These are phyloP conservation scores for Pythium angustatum DNA, from an alignment of 352 stramenopile genomes.

Conservation along the genomic window DNA sequence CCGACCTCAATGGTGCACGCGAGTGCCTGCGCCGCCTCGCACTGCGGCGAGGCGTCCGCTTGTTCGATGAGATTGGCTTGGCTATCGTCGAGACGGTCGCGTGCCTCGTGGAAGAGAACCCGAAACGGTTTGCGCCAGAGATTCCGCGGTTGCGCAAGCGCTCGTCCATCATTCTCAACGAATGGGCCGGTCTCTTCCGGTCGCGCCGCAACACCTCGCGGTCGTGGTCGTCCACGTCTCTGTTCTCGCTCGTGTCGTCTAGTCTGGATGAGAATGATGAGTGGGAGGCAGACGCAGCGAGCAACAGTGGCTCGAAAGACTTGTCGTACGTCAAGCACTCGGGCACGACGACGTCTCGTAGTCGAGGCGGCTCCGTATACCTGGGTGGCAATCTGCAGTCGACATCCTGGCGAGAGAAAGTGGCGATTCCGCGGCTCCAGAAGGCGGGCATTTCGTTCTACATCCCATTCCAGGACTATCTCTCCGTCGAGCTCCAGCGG, in stretches of 20 bases:
- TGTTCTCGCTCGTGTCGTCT: constrained; percentile 48
- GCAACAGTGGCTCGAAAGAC: constrained; percentile 6
- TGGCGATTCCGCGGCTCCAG: constrained; percentile 72
- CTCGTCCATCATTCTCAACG: constrained; percentile 75
- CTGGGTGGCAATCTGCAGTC: constrained; percentile 72
- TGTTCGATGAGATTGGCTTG: constrained; percentile 54
- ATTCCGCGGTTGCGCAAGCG: constrained; percentile 66
- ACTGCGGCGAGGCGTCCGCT: constrained; percentile 38
- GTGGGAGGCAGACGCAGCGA: constrained; percentile 12
- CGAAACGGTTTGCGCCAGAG: constrained; percentile 42
- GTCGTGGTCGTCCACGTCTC: constrained; percentile 58
- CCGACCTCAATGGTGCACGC: constrained; percentile 80
- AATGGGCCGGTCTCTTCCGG: constrained; percentile 58
- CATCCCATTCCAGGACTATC: constrained; percentile 73
- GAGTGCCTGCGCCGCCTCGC: constrained; percentile 78
- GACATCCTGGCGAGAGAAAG: constrained; percentile 73
- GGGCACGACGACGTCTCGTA: constrained; percentile 48
- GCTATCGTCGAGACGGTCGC: constrained; percentile 52
- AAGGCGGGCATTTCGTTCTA: constrained; percentile 75
- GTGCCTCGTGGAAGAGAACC: constrained; percentile 54
- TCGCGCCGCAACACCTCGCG: constrained; percentile 54
- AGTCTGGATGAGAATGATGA: constrained; percentile 36
- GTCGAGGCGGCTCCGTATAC: constrained; percentile 61
- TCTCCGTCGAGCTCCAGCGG: constrained; percentile 56
- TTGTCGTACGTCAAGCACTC: constrained; percentile 46